Evolutionary conservation across 2,329 filamentous ascomycete genomes (phyloP).

Genomic region (Fusarium caatingaense): DNA sequence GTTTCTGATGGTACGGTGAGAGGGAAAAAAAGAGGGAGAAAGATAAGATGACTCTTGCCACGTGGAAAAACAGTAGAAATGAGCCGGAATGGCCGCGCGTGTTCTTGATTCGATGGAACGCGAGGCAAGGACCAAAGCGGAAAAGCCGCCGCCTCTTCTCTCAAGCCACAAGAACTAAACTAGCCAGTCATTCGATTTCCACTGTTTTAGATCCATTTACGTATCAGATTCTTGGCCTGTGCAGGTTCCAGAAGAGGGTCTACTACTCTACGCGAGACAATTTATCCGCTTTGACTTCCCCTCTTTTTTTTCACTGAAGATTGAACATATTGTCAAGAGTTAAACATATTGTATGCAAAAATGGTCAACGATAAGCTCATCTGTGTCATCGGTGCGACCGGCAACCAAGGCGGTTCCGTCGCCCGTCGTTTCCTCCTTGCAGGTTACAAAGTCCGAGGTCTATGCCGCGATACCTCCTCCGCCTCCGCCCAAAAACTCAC

Average conservation of each 20-base stretch:
- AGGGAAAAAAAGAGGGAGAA: background rate
- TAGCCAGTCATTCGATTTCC: background rate
- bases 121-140: background rate
- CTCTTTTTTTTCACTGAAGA: background rate
- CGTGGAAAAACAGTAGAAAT: background rate
- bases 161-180: background rate
- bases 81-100: background rate
- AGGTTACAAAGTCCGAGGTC: constrained; percentile 58
- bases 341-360: background rate
- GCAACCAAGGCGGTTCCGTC: constrained; percentile 65
- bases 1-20: background rate
- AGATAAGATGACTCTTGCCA: background rate
- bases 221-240: background rate
- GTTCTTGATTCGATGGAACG: background rate
- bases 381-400: constrained; percentile 61
- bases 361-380: constrained; percentile 51
- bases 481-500: constrained; percentile 55
- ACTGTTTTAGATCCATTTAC: background rate
- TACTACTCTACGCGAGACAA: background rate
- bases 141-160: background rate
- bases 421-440: constrained; percentile 58
- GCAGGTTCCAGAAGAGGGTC: background rate
- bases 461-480: constrained; percentile 60
- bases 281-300: background rate
- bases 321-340: no score